Conservation (phyloP, 257 asterid genomes). For the Ocimum tenuiflorum region DNA sequence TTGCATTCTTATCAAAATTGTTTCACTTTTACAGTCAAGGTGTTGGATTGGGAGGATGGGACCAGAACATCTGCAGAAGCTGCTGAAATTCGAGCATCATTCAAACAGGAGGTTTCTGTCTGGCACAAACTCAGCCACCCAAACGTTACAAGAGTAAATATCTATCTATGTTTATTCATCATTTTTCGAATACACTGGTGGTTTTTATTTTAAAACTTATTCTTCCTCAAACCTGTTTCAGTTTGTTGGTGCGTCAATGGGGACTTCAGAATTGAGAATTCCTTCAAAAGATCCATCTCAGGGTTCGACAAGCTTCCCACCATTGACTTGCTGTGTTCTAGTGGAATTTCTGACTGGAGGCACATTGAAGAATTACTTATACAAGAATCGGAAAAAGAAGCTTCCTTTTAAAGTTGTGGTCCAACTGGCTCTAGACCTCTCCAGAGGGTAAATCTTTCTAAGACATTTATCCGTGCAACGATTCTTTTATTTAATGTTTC, state of each 20-base stretch:
- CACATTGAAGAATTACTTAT: slow-evolving; percentile 54
- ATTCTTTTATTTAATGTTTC: neutral
- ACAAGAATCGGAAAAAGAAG: slow-evolving; percentile 65
- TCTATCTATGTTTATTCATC: neutral
- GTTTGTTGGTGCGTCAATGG: slow-evolving; percentile 91
- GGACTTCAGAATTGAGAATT: slow-evolving; percentile 64
- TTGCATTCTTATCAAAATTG: neutral
- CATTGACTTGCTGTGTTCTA: slow-evolving; percentile 71
- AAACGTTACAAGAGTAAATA: slow-evolving; percentile 50
- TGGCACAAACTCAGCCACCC: slow-evolving; percentile 91
- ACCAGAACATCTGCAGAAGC: slow-evolving; percentile 59
- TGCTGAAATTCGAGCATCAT: slow-evolving; percentile 62
- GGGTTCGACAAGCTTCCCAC: slow-evolving; percentile 42
- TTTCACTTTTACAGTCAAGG: slow-evolving; percentile 39
- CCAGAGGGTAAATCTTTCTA: slow-evolving; percentile 51
- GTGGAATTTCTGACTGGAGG: slow-evolving; percentile 72
- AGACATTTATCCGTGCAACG: neutral
- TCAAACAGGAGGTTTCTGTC: slow-evolving; percentile 73
- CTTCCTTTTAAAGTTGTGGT: slow-evolving; percentile 55
- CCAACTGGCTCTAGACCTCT: slow-evolving; percentile 65
- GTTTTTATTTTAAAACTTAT: neutral
- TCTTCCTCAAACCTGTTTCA: slow-evolving; percentile 11
- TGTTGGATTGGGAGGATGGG: slow-evolving; percentile 90
- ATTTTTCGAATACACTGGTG: no score
- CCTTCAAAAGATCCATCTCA: slow-evolving; percentile 52